Evolutionary conservation across 768 basidiomycete species (phyloP), one percentile per base, ranked within the genome.

Genomic region (Pisolithus orientalis): DNA sequence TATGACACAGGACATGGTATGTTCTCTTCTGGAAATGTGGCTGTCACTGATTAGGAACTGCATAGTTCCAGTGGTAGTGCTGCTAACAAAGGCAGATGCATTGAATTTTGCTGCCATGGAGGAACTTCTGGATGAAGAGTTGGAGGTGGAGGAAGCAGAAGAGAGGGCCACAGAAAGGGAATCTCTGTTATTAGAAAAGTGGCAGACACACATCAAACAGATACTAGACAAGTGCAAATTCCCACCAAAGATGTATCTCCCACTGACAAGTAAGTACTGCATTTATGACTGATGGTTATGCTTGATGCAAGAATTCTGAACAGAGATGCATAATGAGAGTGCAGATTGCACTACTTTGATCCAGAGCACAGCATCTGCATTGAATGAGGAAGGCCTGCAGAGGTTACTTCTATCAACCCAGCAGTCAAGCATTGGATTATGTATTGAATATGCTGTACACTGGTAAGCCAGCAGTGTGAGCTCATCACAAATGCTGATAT

Each of bases 11-110:
- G 57, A 39, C 42, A 5, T 28, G 47, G 57, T 61, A 16, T 45
- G 52, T 5, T 7, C 5, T 4, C 11, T 39, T 11, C 8, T 29
- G 4, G n/a, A 21, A 2, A 1, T 16, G 13, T 13, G 2, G 39
- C 28, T 46, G 4, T 50, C 25, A 51, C 1, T n/a, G 49, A 32
- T 51, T 9, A 29, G 34, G 5, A 34, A 13, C 34, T 34, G 11
- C 14, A 13, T 39, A 75, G 74, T 74, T 21, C 73, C 73, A 8
- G 66, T 74, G 2, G 58, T 75, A 21, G 65, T 62, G 0, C 44
- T 75, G 34, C 72, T 75, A 55, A 73, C 70, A 1, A 74, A 72
- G 48, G 66, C 67, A 31, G 72, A 74, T 52, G 64, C 57, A 29
- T 46, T 70, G 4, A 47, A 65, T 42, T 38, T 25, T 40, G 49